Conservation (phyloP, 768 basidiomycete species). For the Exidia glandulosa region DNA sequence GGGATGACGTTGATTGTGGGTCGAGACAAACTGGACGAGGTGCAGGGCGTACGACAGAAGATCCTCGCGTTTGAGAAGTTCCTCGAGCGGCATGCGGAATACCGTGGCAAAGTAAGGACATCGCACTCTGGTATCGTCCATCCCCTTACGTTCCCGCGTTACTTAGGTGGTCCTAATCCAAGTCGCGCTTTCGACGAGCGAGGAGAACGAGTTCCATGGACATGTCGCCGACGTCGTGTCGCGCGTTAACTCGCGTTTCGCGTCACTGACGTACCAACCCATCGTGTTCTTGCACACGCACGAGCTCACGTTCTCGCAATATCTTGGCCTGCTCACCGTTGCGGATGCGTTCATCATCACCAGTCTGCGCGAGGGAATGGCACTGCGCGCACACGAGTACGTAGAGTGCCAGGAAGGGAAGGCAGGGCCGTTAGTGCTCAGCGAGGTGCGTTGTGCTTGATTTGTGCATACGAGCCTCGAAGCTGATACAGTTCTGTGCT, state of each 20-base stretch:
- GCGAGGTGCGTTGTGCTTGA: constrained; percentile 41
- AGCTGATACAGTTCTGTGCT: constrained; percentile 1
- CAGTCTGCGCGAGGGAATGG: constrained; percentile 82
- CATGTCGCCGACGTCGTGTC: constrained; percentile 67
- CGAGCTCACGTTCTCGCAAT: constrained; percentile 77
- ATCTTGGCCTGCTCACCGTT: constrained; percentile 67
- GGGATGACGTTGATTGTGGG: constrained; percentile 85
- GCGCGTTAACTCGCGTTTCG: constrained; percentile 73
- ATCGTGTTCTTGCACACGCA: constrained; percentile 78
- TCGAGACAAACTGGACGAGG: constrained; percentile 78
- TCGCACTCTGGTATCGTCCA: background rate
- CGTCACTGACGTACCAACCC: constrained; percentile 69
- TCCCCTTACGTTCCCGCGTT: background rate
- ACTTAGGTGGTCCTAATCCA: constrained; percentile 69
- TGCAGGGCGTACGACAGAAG: constrained; percentile 79
- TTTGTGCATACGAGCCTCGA: background rate
- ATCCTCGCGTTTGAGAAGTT: constrained; percentile 75
- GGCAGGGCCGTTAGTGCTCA: constrained; percentile 62
- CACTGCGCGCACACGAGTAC: constrained; percentile 69
- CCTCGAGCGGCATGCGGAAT: constrained; percentile 69
- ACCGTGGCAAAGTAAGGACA: constrained; percentile 50
- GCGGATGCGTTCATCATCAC: constrained; percentile 82
- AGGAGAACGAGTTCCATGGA: constrained; percentile 62
- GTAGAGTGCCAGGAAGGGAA: constrained; percentile 73
- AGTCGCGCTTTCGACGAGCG: constrained; percentile 74